Evolutionary conservation across 2,329 filamentous ascomycete species (phyloP), one percentile per base, ranked within the genome.

Genomic region (Davidsoniella neocaledoniae): DNA sequence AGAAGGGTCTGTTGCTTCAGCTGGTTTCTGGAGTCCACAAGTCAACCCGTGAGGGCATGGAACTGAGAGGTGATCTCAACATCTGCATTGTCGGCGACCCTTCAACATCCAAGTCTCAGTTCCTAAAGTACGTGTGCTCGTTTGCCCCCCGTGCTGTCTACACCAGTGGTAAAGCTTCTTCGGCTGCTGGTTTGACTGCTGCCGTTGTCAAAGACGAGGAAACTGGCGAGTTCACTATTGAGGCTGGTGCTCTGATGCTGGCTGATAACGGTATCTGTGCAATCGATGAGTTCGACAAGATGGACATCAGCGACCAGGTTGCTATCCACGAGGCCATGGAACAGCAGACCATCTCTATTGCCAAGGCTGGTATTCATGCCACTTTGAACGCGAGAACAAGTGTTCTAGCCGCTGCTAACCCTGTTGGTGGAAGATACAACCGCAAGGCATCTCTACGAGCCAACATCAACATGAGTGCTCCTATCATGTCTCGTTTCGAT

Each of bases 281-380:
- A 53, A 98, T 98, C 62, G 91, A 98, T 62, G 91, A 98, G 63
- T 98, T 98, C 58, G 91, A 98, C 76, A 98, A 98, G 70, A 98
- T 98, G 91, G 91, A 98, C 60, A 84, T 98, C 54, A 79, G 71
- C 48, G 91, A 98, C 63, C 91, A 98, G 68, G 91, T 98, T 50
- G 91, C 91, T 56, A 98, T 98, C 60, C 91, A 98, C 74, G 91
- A 98, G 77, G 91, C 91, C 53, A 98, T 98, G 91, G 91, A 98
- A 76, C 91, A 98, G 70, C 91, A 98, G 67, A 98, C 91, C 4
- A 98, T 98, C 56, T 95, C 87, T 7, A 98, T 98, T 59, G 90
- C 91, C 53, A 98, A 98, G 68, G 91, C 91, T 4, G 91, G 91
- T 59, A 98, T 98, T 53, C 91, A 98, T 63, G 93, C 91, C 3